Conservation (phyloP, 2,329 filamentous ascomycete species). For the Acephala macrosclerotiorum region DNA sequence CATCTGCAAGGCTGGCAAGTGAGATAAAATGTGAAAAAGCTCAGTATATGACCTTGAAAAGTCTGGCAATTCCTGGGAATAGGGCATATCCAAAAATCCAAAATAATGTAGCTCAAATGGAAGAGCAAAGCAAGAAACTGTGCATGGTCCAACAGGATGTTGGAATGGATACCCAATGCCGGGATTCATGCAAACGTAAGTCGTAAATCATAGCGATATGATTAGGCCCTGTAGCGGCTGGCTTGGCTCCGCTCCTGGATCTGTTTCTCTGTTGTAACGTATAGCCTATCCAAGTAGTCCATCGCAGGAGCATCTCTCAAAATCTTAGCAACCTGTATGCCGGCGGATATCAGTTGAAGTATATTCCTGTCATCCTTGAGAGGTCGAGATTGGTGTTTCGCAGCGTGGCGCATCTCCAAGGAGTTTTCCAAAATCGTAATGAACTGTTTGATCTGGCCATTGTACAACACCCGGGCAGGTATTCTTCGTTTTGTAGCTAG, state of each 20-base stretch:
- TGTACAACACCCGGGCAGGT: conserved; percentile 83
- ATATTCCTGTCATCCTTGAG: conserved; percentile 91
- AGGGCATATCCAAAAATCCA: neutral
- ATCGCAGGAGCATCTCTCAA: conserved; percentile 84
- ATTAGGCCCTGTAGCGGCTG: conserved; percentile 38
- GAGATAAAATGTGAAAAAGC: neutral
- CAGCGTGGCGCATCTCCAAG: conserved; percentile 85
- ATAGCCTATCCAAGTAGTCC: conserved; percentile 72
- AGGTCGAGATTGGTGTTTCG: conserved; percentile 82
- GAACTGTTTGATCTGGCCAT: conserved; percentile 90
- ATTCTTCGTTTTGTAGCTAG: conserved; percentile 87
- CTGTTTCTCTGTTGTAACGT: conserved; percentile 80
- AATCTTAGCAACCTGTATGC: conserved; percentile 87
- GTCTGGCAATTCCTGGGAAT: conserved; percentile 1
- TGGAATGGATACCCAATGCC: conserved; percentile 17
- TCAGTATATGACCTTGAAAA: neutral
- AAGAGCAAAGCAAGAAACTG: conserved; percentile 12
- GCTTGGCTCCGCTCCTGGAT: conserved; percentile 70
- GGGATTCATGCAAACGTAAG: conserved; percentile 31
- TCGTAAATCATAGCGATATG: conserved; percentile 32
- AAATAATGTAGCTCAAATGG: neutral
- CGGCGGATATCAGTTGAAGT: conserved; percentile 84
- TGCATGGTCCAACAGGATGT: conserved; percentile 18
- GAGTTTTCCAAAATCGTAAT: conserved; percentile 89
- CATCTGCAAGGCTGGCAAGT: conserved; percentile 8